Evolutionary conservation across 106 monocot species (phyloP).

Genomic region (Gastrodia elata): DNA sequence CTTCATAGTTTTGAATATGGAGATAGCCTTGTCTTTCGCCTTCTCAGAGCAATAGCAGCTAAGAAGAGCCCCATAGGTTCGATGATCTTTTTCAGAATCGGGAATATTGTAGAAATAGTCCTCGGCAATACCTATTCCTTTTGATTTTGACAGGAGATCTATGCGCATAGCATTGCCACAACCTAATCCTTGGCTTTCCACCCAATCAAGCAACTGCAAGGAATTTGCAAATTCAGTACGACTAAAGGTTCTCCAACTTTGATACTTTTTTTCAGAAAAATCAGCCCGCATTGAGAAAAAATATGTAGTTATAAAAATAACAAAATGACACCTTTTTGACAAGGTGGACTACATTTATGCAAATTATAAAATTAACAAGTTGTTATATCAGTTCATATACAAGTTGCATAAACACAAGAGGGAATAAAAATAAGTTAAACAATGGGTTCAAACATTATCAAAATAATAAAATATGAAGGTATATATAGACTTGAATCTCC

Average conservation of each 20-base stretch:
- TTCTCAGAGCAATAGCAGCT: conserved; percentile 27
- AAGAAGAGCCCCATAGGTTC: conserved; percentile 38
- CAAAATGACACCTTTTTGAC: not conserved
- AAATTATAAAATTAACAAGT: not conserved
- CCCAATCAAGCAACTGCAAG: conserved; percentile 43
- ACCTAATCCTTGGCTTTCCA: conserved; percentile 26
- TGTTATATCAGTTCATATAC: not conserved
- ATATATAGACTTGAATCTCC: too few relatives aligned
- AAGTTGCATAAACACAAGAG: not conserved
- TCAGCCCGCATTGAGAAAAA: not conserved
- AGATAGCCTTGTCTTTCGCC: conserved; percentile 20
- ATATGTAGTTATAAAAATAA: not conserved
- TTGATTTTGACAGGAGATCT: conserved; percentile 34
- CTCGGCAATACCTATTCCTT: conserved; percentile 35
- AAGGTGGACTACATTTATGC: not conserved
- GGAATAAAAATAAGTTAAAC: not conserved
- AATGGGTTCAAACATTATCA: not conserved
- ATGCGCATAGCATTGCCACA: conserved; percentile 30
- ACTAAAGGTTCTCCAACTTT: not conserved
- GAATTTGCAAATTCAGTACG: not conserved
- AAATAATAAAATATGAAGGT: not conserved
- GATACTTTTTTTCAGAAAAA: not conserved
- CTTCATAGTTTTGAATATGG: conserved; percentile 31
- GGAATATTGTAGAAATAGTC: conserved; percentile 34
- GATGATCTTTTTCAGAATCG: conserved; percentile 20